Conservation (phyloP, 176 grass and related monocot species). For the Tuctoria greenei region DNA sequence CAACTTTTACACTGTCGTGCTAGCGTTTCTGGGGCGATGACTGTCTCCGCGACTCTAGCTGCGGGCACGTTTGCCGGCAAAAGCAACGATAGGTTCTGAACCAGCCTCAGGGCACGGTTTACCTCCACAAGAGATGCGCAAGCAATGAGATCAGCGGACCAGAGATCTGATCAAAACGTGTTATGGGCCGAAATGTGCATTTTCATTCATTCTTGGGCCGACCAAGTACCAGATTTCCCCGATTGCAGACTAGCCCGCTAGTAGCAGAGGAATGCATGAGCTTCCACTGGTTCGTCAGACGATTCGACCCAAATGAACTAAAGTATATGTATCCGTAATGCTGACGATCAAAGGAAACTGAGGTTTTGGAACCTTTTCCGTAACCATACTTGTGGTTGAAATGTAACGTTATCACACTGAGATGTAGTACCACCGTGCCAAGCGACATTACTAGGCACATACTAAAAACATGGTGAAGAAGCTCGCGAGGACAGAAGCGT, state of each 20-base stretch:
- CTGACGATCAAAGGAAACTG: not conserved
- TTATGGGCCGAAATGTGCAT: not conserved
- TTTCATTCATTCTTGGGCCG: not conserved
- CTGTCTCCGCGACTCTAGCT: not conserved
- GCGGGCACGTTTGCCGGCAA: not conserved
- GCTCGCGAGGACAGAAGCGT: conserved; percentile 14
- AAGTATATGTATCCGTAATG: not conserved
- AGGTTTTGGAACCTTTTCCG: not conserved
- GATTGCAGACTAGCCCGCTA: too few species aligned
- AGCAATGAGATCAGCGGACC: not conserved
- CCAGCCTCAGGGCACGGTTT: not conserved
- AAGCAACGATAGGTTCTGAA: not conserved
- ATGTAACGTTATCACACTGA: not conserved
- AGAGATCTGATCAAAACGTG: not conserved
- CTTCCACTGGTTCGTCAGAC: not conserved
- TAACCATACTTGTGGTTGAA: not conserved
- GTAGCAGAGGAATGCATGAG: too few species aligned
- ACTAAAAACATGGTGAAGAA: conserved; percentile 1
- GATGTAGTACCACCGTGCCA: not conserved
- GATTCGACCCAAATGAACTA: not conserved
- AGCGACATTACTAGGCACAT: not conserved
- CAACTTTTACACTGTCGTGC: not conserved
- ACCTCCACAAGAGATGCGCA: not conserved
- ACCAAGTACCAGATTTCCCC: not conserved
- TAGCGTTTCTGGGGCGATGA: not conserved